phyloP scores from a whole-genome alignment of 495 filamentous ascomycete genomes.

The Penicillium daleae region DNA sequence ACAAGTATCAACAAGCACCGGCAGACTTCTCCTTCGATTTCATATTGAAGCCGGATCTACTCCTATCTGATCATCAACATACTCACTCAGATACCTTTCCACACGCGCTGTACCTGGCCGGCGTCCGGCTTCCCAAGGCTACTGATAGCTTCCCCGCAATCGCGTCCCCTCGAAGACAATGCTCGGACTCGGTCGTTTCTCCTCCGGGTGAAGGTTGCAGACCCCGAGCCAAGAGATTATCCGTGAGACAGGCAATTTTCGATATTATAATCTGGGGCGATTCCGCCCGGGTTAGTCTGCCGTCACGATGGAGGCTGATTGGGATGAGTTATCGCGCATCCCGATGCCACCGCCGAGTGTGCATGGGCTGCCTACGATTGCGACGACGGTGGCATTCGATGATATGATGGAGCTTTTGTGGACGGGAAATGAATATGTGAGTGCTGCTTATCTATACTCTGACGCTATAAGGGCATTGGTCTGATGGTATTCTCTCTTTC shows the following conservation, averaged over 20 bases:
- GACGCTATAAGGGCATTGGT: slow-evolving; percentile 3
- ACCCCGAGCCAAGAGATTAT: slow-evolving; percentile 14
- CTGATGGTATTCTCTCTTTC: slow-evolving; percentile 1
- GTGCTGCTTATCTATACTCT: slow-evolving; percentile 23
- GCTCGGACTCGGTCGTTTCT: slow-evolving; percentile 38
- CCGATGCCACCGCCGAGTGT: slow-evolving; percentile 67
- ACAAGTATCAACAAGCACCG: neutral
- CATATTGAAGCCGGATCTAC: neutral
- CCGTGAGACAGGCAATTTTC: neutral
- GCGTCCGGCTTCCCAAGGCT: neutral
- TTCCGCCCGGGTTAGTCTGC: slow-evolving; percentile 19
- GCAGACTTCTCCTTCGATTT: slow-evolving; percentile 2
- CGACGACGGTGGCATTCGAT: slow-evolving; percentile 82
- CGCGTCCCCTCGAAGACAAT: slow-evolving; percentile 44
- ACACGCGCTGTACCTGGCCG: neutral
- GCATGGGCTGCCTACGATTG: slow-evolving; percentile 64
- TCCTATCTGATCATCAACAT: neutral
- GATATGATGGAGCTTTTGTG: slow-evolving; percentile 85
- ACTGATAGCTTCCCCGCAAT: slow-evolving; percentile 47
- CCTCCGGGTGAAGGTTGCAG: slow-evolving; percentile 35
- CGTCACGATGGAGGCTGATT: slow-evolving; percentile 52
- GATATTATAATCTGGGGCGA: slow-evolving; percentile 11
- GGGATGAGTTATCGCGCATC: slow-evolving; percentile 70
- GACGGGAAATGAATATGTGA: slow-evolving; percentile 86
- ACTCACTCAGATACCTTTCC: neutral